phyloP scores from a whole-genome alignment of 1,284 basidiomycete genomes.

The Ustilago tritici region DNA sequence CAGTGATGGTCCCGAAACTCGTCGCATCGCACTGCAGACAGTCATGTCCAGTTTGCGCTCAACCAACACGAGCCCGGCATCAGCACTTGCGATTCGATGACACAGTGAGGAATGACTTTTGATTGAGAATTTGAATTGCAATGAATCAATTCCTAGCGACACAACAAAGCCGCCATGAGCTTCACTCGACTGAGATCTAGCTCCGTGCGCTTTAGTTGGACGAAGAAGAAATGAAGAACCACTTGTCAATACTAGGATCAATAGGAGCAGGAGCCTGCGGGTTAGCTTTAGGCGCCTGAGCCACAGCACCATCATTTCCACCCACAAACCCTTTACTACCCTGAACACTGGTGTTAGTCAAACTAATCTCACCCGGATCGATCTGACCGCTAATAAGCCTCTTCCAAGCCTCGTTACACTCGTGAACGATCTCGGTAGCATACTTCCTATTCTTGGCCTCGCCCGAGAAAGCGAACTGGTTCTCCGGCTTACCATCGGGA shows the following conservation, averaged over 20 bases:
- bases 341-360: slow-evolving; percentile 76
- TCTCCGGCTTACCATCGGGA: slow-evolving; percentile 97
- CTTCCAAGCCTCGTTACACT: slow-evolving; percentile 99
- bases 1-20: background rate
- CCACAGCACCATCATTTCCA: slow-evolving; percentile 76
- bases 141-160: background rate
- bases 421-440: slow-evolving; percentile 97
- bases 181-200: background rate
- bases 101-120: too few species aligned
- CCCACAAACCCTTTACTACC: slow-evolving; percentile 79
- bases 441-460: slow-evolving; percentile 99
- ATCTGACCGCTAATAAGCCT: slow-evolving; percentile 85
- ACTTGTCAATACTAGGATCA: slow-evolving; percentile 69
- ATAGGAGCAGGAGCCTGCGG: slow-evolving; percentile 68
- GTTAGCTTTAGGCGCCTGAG: slow-evolving; percentile 81
- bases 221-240: slow-evolving; percentile 67
- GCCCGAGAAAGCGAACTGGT: slow-evolving; percentile 98
- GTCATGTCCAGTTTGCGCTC: too few species aligned
- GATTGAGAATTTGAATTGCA: too few species aligned
- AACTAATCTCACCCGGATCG: slow-evolving; percentile 65
- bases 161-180: background rate
- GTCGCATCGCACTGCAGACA: background rate
- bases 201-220: slow-evolving; percentile 33
- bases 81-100: too few species aligned
- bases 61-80: too few species aligned